phyloP scores from a whole-genome alignment of 2,329 filamentous ascomycete genomes.

The Paecilomyces sp. region DNA sequence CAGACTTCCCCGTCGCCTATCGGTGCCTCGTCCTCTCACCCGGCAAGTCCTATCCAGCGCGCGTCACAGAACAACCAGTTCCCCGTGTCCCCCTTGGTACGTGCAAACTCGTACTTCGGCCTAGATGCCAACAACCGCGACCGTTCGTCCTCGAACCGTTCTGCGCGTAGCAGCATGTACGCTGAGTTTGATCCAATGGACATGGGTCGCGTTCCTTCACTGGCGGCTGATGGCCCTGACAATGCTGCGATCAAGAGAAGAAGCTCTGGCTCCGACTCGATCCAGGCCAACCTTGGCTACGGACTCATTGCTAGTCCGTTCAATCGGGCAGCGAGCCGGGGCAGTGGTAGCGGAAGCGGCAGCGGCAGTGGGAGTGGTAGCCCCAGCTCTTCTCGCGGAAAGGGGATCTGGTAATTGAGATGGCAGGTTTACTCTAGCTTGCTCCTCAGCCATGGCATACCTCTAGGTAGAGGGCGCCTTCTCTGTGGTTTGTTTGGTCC shows the following conservation, averaged over 20 bases:
- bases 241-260: slow-evolving; percentile 21
- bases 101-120: slow-evolving; percentile 23
- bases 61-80: slow-evolving; percentile 23
- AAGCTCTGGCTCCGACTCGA: slow-evolving; percentile 23
- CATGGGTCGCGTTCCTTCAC: slow-evolving; percentile 18
- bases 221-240: slow-evolving; percentile 25
- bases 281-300: slow-evolving; percentile 27
- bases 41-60: slow-evolving; percentile 26
- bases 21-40: slow-evolving; percentile 23
- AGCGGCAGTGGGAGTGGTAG: slow-evolving; percentile 36
- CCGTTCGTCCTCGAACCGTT: slow-evolving; percentile 37
- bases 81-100: slow-evolving; percentile 26
- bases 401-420: slow-evolving; percentile 15
- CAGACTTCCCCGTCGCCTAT: slow-evolving; percentile 28
- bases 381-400: slow-evolving; percentile 30
- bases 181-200: slow-evolving; percentile 26
- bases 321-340: slow-evolving; percentile 38
- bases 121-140: slow-evolving; percentile 24
- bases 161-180: slow-evolving; percentile 29
- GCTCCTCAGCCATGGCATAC: neutral
- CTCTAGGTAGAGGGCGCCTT: neutral
- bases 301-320: slow-evolving; percentile 32
- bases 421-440: neutral
- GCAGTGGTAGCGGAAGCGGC: slow-evolving; percentile 36
- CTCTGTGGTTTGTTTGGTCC: slow-evolving; percentile 5